Evolutionary conservation across 257 asterid species (phyloP), one percentile per base, ranked within the genome.

Genomic region (Buddleja alternifolia): DNA sequence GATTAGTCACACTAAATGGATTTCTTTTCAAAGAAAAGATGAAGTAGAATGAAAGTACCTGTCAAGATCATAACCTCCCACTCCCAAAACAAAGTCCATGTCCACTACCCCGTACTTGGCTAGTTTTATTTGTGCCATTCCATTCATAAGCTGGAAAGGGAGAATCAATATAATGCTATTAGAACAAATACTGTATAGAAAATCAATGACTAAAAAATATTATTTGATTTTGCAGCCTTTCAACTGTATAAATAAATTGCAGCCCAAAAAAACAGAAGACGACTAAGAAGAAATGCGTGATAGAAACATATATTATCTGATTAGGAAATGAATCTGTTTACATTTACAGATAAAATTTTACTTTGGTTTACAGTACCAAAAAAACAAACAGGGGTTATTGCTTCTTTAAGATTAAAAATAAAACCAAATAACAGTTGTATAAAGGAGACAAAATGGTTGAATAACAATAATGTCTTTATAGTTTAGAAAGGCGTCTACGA

Each of bases 51-150:
- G 4, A 48, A 34, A 67, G 19, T 73, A 93, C 98, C 98, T 90
- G 81, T 88, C 97, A 77, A 93, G 96, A 82, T 90, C 99, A 71
- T 88, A 93, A 53, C 99, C 99, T 75, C 99, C 97, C 19, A 93
- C 86, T 79, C 99, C 99, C 66, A 93, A 65, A 69, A 93, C 96
- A 24, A 86, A 93, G 83, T 93, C 97, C 96, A 93, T 90, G 78
- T 93, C 95, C 72, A 93, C 99, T 55, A 70, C 71, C 41, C 99
- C 97, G 73, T 80, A 73, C 72, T 80, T 81, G 17, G 99, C 94
- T 50, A 59, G 80, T 83, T 87, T 88, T 70, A 90, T 80, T 72
- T 81, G 96, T 51, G 99, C 94, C 84, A 93, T 79, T 66, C 88
- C 96, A 77, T 93, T 93, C 76, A 90, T 88, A 77, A 77, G 86